Evolutionary conservation across 768 basidiomycete genomes (phyloP), one percentile per base, ranked within the genome.

Genomic region (Phlegmacium glaucopus): DNA sequence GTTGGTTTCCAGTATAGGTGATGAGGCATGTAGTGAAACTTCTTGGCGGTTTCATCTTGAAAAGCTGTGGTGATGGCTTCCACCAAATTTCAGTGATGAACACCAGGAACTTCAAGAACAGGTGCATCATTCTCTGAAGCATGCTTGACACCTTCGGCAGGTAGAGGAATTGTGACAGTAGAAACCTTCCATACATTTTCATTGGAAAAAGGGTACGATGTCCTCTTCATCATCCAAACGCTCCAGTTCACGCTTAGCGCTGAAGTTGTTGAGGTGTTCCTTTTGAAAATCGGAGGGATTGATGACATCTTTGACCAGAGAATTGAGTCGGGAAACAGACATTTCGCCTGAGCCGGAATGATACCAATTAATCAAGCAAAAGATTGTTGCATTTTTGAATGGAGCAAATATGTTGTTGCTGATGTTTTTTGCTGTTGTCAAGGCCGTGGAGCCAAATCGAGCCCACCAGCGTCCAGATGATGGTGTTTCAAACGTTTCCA

Each of bases 11-110:
- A 55, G n/a, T 47, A 48, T 9, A 57, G 30, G 47, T 57, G 53
- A 53, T 56, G 66, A 3, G 66, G 66, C 7, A 49, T 52, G 6
- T 60, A 45, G 43, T 67, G 62, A 37, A 63, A 61, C 3, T 49
- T 34, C 2, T 44, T 5, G 2, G 61, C 54, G 5, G 9, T 27
- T 8, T n/a, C 17, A 4, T 59, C 53, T 26, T 49, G 37, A 25
- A 57, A 46, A 17, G 51, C 57, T 1, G 55, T 32, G 6, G 11
- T 46, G 29, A 61, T 49, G 9, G 54, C 43, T 12, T 56, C 36
- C 6, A 34, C 32, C 32, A 34, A 6, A 34, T 6, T 34, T 34
- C 6, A 6, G 32, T 34, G 32, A 34, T 34, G 32, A 34, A 34
- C 32, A 2, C 32, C 32, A 34, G 32, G 32, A n/a, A 34, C 32